Conservation (phyloP, 495 filamentous ascomycete species). For the Aspergillus indologenus region DNA sequence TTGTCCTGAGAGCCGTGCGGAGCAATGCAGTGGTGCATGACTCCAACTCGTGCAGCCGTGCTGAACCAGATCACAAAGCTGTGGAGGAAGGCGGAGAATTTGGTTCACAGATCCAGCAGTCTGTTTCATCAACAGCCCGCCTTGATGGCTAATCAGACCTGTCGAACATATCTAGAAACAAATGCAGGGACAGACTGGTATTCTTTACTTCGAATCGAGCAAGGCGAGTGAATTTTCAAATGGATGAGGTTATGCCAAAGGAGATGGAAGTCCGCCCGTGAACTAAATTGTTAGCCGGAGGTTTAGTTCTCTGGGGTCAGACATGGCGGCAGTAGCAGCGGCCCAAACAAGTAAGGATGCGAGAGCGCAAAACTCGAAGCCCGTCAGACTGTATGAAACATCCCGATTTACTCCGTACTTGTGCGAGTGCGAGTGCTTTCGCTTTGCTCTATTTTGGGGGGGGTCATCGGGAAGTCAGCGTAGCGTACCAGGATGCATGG, state of each 20-base stretch:
- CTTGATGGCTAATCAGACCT: no score
- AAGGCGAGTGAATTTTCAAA: background rate
- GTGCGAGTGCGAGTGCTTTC: background rate
- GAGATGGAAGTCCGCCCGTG: constrained; percentile 10
- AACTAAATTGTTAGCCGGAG: constrained; percentile 20
- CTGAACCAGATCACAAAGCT: constrained; percentile 7
- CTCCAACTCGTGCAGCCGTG: constrained; percentile 20
- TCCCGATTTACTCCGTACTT: background rate
- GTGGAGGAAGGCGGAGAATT: background rate
- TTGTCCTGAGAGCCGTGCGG: background rate
- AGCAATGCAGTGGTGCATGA: constrained; percentile 8
- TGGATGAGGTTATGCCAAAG: constrained; percentile 3
- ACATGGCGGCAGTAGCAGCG: constrained; percentile 13
- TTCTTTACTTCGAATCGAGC: background rate
- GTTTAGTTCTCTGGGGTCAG: constrained; percentile 19
- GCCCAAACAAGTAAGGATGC: constrained; percentile 21
- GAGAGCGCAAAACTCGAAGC: constrained; percentile 1
- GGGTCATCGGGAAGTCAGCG: background rate
- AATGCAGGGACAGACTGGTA: background rate
- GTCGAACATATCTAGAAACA: background rate
- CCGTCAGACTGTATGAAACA: background rate
- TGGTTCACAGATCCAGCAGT: background rate
- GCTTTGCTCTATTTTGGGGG: background rate
- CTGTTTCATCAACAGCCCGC: no score
- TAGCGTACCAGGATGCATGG: background rate